phyloP scores from a whole-genome alignment of 441 rosid genomes.

The Daphne laureola region DNA sequence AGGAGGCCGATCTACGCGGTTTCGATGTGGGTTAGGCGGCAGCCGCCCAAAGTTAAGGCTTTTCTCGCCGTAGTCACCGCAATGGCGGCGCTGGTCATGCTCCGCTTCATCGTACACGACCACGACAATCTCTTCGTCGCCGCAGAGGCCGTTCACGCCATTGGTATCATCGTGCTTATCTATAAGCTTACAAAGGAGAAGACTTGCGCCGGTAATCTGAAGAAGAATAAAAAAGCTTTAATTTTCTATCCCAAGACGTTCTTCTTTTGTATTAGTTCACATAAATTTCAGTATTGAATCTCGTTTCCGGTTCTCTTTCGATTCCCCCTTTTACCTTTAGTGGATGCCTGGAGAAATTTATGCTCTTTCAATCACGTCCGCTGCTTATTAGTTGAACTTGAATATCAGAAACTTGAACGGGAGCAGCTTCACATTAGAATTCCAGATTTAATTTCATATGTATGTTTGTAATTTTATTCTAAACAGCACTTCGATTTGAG shows the following conservation, averaged over 20 bases:
- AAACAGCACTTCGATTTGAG: too few relatives aligned
- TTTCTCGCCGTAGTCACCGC: constrained; percentile 83
- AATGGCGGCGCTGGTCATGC: constrained; percentile 69
- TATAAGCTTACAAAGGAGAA: constrained; percentile 87
- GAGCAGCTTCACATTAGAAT: too few relatives aligned
- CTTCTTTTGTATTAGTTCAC: neutral
- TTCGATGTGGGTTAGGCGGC: constrained; percentile 72
- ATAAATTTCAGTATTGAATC: too few relatives aligned
- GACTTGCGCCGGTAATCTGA: constrained; percentile 76
- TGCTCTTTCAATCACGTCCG: too few relatives aligned
- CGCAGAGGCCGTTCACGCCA: constrained; percentile 84
- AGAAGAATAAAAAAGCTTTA: neutral
- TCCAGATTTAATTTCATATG: too few relatives aligned
- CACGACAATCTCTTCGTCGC: constrained; percentile 95
- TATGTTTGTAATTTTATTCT: too few relatives aligned
- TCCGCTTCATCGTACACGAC: constrained; percentile 82
- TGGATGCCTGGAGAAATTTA: too few relatives aligned
- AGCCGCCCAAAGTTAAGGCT: constrained; percentile 88
- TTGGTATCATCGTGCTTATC: constrained; percentile 85
- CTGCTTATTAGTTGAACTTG: too few relatives aligned
- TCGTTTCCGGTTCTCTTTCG: too few relatives aligned
- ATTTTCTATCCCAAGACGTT: neutral
- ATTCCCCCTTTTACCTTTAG: neutral
- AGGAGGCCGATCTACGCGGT: constrained; percentile 58
- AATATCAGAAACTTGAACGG: too few relatives aligned